Evolutionary conservation across 805 yeast species (phyloP), one percentile per base, ranked within the genome.

Genomic region (Priceomyces medius): DNA sequence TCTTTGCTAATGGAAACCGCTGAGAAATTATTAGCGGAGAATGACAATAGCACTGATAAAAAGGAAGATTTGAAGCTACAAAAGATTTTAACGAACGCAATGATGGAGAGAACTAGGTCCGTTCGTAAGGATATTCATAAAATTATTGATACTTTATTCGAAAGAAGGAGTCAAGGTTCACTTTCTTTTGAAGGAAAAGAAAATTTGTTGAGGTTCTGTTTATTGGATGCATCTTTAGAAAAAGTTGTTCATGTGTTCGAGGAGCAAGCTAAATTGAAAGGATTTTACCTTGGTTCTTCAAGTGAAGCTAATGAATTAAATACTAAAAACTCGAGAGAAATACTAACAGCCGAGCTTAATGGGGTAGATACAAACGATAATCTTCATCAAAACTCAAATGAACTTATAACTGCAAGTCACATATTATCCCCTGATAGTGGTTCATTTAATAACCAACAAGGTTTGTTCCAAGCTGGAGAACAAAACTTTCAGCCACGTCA

Each of bases 1-100:
- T 76, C 88, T 0, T 64, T 85, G 42, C 69, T 85, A 37, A 81
- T 88, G 53, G 83, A 83, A 57, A 77, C 88, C 2, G 91, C 90
- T 0, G 88, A 81, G 46, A 77, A 79, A 44, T 60, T 85, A 41
- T 60, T 85, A 41, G 77, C 55, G 23, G 66, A 64, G 38, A 58
- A 63, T 34, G 67, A 74, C 41, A 59, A 65, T 59, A 61, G 53
- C 56, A 64, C 51, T 59, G 62, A 56, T 32, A 64, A 57, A 29
- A 44, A 55, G 31, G 70, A 62, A 24, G 73, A 71, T 40, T 46
- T 56, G 20, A 66, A 68, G 43, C 53, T 70, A 16, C 75, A 74
- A 45, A 64, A 60, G 37, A 67, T 76, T 38, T 69, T 78, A 42
- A 65, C 74, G 24, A 68, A 71, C 47, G 79, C 82, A 0, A 61